phyloP scores from a whole-genome alignment of 495 filamentous ascomycete species.

The Neurospora sp. region DNA sequence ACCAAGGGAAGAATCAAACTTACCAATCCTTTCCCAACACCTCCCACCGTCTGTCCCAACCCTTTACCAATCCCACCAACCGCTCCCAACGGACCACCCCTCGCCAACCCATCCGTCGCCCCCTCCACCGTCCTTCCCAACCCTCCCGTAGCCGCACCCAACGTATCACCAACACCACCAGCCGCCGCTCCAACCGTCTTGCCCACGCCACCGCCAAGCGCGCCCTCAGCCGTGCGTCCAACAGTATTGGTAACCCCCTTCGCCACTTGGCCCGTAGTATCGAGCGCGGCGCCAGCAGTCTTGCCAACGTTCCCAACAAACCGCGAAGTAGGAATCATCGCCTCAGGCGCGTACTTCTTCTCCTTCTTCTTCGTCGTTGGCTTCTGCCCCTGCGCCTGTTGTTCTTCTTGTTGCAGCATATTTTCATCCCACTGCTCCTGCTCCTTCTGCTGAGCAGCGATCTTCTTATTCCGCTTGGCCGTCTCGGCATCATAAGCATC shows the following conservation, averaged over 20 bases:
- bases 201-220: conserved; percentile 2
- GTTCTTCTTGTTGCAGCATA: neutral
- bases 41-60: conserved; percentile 15
- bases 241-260: conserved; percentile 8
- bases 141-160: conserved; percentile 3
- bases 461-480: neutral
- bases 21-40: conserved; percentile 13
- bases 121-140: conserved; percentile 11
- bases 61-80: conserved; percentile 17
- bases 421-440: neutral
- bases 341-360: conserved; percentile 17
- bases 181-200: conserved; percentile 3
- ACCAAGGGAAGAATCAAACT: neutral
- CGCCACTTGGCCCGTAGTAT: neutral
- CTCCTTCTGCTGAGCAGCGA: neutral
- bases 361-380: conserved; percentile 6
- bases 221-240: conserved; percentile 4
- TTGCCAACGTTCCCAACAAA: conserved; percentile 4
- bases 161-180: conserved; percentile 6
- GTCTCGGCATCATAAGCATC: neutral
- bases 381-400: neutral
- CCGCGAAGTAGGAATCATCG: conserved; percentile 10
- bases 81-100: conserved; percentile 12
- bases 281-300: neutral
- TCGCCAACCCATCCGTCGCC: conserved; percentile 15